Base-by-base conservation (phyloP, 495 filamentous ascomycete species). In the Penicillium ochrochloron region DNA sequence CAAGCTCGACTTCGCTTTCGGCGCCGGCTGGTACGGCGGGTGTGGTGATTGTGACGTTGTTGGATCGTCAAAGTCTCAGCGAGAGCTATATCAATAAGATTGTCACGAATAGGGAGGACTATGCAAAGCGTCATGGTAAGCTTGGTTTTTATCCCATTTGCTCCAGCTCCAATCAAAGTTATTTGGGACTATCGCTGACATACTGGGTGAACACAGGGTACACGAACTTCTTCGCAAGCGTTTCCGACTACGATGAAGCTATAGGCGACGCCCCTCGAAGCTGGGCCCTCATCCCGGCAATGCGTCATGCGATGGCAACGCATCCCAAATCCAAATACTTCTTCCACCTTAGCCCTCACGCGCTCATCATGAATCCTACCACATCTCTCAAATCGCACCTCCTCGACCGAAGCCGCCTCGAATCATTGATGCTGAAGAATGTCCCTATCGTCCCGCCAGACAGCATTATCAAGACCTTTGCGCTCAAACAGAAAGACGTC, bases 401-500 rank as follows among this genome's bases (percentile, higher is more conserved):
- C 51, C 85, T 96, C 74, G 78, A 85, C 19, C 79, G 85, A 34
- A 77, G 78, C 63, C 83, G 77, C 41, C 84, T 99, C 34, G 90
- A 94, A 70, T 81, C 79, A n/a, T 65, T 92, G 60, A 97, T 97
- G 92, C 83, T 92, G 60, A 89, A 89, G 72, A 90, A 97, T 73
- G 79, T 87, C 37, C 88, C 96, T 5, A 86, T 99, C 27, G 96
- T 99, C 1, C 96, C 93, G 11, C 94, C 96, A 0, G 92, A 97
- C 69, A 95, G 91, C 79, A 92, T 99, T 60, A 98, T 99, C 78
- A 94, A 90, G 81, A 99, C 96, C 2, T 97, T 96, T 70, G 76
- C 85, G 4, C 90, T 96, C 4, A 86, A 85, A 53, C 86, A 88
- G 44, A 83, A 92, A 35, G 83, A 92, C 42, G 85, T 97, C 34